Base-by-base conservation (phyloP, 495 filamentous ascomycete genomes). In the Podospora didyma region DNA sequence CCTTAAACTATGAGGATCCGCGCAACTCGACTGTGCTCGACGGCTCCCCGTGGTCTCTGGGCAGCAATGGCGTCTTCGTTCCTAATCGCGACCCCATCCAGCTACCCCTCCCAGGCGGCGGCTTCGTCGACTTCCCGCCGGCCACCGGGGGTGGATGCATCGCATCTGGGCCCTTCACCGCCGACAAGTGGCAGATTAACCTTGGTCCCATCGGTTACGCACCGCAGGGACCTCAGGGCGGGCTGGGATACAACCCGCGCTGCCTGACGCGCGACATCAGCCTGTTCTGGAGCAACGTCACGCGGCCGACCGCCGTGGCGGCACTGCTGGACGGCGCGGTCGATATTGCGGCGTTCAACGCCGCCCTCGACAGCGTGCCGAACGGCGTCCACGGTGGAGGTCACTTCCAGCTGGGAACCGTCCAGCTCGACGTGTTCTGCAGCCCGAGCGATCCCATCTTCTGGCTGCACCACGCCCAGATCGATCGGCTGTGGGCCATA, bases 401-500 rank as follows among this genome's bases (percentile, higher is more conserved):
- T 21, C 57, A 59, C 22, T 39, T 54, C 44, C 2, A 9, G 14
- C 7, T 49, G 7, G 57, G 57, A 50, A 24, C 17, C 20, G 31
- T 59, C 3, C 7, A 22, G 24, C 24, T 56, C 34, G 46, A 66
- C 45, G 62, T 61, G 41, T 70, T 61, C 48, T 60, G 61, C 2
- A 66, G 63, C 19, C 67, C 62, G 11, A 20, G 35, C 11, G 84
- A 87, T 53, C 83, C 84, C 19, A 71, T 72, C 4, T 87, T 88
- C 70, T 87, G 69, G 63, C 70, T 81, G 17, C 84, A 87, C 64
- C 84, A 87, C 61, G 77, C 72, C 21, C 76, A 78, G 75, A 73
- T 88, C 46, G 85, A 87, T 65, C 79, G 81, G 17, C 41, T 80
- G 5, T 87, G 77, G 76, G 81, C 78, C 73, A 80, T 82, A 19